A percentile compares a stretch with the other conserved stretches of the same genome.
Conservation (phyloP, 2,329 filamentous ascomycete species). For the Cercospora zeae-maydis region DNA sequence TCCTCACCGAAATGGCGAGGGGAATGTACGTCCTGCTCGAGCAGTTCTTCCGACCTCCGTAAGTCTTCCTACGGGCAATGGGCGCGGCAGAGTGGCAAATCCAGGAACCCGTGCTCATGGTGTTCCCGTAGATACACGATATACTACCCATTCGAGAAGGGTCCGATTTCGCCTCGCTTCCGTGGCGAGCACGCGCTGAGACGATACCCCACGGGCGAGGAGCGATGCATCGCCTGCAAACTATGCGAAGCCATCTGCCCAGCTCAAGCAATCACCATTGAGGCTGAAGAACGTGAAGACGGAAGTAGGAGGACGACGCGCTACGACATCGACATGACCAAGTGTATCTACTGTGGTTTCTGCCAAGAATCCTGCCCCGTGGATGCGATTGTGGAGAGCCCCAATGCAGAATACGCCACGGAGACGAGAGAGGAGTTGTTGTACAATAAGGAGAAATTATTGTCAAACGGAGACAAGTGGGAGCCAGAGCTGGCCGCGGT, state of each 20-base stretch:
- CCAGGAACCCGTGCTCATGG: constrained; percentile 11
- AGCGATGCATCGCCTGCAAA: constrained; percentile 99
- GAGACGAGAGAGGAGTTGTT: constrained; percentile 86
- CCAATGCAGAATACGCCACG: constrained; percentile 71
- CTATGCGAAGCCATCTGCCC: constrained; percentile 98
- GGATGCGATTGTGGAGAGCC: constrained; percentile 81
- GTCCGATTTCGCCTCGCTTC: constrained; percentile 95
- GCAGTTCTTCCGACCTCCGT: constrained; percentile 98
- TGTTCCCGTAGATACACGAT: constrained; percentile 75
- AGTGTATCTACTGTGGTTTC: constrained; percentile 99
- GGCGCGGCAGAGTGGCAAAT: background rate
- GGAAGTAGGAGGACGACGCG: constrained; percentile 91
- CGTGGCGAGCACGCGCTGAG: constrained; percentile 95
- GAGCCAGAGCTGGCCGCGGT: constrained; percentile 92
- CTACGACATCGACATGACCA: constrained; percentile 99
- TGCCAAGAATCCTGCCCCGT: constrained; percentile 99
- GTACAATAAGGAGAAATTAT: constrained; percentile 87
- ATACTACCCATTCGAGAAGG: constrained; percentile 98
- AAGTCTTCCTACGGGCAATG: constrained; percentile 49
- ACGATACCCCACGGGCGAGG: constrained; percentile 94
- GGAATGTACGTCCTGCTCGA: constrained; percentile 98
- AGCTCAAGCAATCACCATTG: constrained; percentile 96
- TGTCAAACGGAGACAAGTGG: constrained; percentile 59
- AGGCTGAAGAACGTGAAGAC: constrained; percentile 96
- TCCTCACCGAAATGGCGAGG: constrained; percentile 90